Conservation (phyloP, 306 rosid genomes). For the Gastrolobium bilobum region DNA sequence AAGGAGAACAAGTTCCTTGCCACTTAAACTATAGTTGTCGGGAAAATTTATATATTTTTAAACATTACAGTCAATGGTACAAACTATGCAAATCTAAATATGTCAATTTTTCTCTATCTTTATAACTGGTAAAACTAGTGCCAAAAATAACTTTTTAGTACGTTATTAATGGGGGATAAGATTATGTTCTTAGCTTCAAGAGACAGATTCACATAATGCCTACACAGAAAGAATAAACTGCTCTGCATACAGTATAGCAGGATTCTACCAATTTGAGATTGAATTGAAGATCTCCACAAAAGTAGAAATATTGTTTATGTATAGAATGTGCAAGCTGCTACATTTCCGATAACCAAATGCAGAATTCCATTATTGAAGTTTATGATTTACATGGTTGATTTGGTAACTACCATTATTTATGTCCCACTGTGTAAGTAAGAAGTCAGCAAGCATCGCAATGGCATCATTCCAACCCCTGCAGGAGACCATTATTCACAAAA, state of each 20-base stretch:
- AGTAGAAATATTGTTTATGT: neutral
- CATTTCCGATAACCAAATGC: slow-evolving; percentile 7
- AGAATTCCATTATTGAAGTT: slow-evolving; percentile 2
- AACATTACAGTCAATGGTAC: neutral
- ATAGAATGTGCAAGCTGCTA: slow-evolving; percentile 29
- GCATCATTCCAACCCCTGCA: slow-evolving; percentile 37
- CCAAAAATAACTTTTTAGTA: neutral
- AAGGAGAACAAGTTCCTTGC: too few relatives aligned
- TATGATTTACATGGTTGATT: slow-evolving; percentile 34
- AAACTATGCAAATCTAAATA: neutral
- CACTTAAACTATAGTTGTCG: too few relatives aligned
- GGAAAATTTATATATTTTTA: neutral
- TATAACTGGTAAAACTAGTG: slow-evolving; percentile 1
- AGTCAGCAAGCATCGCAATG: slow-evolving; percentile 35
- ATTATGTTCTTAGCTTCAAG: neutral
- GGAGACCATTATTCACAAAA: neutral
- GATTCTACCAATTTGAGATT: neutral
- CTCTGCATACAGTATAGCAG: slow-evolving; percentile 15
- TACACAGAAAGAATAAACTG: slow-evolving; percentile 17
- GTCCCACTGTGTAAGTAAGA: slow-evolving; percentile 37
- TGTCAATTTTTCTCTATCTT: neutral
- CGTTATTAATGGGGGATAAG: neutral
- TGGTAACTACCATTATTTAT: slow-evolving; percentile 50
- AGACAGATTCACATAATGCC: slow-evolving; percentile 9
- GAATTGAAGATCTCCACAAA: slow-evolving; percentile 17